Evolutionary conservation across 176 grass and related monocot genomes (phyloP), one percentile per base, ranked within the genome.

Genomic region (Aegilops bicornis): DNA sequence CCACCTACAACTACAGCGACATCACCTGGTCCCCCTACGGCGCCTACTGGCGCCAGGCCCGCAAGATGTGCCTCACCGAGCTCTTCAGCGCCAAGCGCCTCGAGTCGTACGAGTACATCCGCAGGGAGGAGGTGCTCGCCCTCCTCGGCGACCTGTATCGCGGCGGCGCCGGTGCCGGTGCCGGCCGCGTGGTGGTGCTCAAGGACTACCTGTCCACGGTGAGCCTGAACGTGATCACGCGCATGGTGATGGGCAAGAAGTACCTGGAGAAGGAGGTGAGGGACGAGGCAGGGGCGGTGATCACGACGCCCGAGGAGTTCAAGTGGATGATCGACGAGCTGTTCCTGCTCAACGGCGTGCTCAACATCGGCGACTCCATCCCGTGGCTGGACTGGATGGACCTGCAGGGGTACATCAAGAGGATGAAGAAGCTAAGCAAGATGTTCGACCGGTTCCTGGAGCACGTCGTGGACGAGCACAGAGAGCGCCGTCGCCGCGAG

Each of bases 361-460:
- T 98, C 73, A 98, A 95, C 89, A 95, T 98, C 76, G 91, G 93
- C 36, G 95, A 98, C 82, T 95, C 89, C 10, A 95, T 98, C 66
- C 95, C 93, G 19, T 93, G 93, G 95, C 86, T 98, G 0, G 83
- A 92, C 73, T 92, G 89, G 85, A 69, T 98, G 13, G 93, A 98
- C 63, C 75, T 95, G 73, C 93, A 98, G 69, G 93, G 95, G 8
- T 97, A 98, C 65, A 88, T 98, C 73, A 88, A 33, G 91, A 31
- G 93, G 86, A 98, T 95, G 93, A 98, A 98, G 92, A 95, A 80
- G 70, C 36, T 98, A 7, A 67, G 91, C 83, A 90, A 89, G 87
- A 89, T 87, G 86, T 95, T 95, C 29, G 93, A 98, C 20, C 48
- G 83, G n/a, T 95, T 98, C 87, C 85, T 98, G 4, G 96, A 98